Conservation (phyloP, 2,329 filamentous ascomycete species). For the Tolypocladium nubicola region DNA sequence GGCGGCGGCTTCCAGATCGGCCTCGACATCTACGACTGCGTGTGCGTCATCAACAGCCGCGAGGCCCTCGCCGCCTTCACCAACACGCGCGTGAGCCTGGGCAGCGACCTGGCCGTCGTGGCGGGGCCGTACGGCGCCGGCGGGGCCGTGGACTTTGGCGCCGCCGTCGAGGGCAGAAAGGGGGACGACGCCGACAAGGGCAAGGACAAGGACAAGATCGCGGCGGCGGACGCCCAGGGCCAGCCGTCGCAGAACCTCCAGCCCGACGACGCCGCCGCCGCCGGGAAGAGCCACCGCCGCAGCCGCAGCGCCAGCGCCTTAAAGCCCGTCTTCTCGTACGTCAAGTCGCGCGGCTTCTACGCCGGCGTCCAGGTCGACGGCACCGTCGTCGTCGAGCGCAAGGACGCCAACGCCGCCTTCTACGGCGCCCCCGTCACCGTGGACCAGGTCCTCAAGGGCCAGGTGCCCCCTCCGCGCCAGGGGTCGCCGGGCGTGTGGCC, state of each 20-base stretch:
- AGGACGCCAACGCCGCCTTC: constrained; percentile 81
- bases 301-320: constrained; percentile 16
- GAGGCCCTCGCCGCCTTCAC: constrained; percentile 70
- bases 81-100: constrained; percentile 62
- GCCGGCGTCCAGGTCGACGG: constrained; percentile 81
- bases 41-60: constrained; percentile 73
- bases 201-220: too few relatives aligned
- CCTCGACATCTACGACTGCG: constrained; percentile 81
- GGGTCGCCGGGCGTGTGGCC: constrained; percentile 18
- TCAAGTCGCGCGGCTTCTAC: constrained; percentile 84
- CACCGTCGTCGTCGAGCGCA: constrained; percentile 74
- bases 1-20: constrained; percentile 73
- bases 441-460: constrained; percentile 36
- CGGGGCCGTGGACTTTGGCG: constrained; percentile 54
- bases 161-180: constrained; percentile 11
- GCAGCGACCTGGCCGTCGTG: constrained; percentile 66
- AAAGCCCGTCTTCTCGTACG: constrained; percentile 51
- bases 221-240: not conserved
- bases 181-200: not conserved
- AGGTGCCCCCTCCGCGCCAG: constrained; percentile 13
- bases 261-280: not conserved
- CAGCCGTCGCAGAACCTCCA: not conserved
- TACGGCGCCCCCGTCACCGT: constrained; percentile 53
- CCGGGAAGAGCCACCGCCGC: constrained; percentile 13
- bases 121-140: constrained; percentile 63